Conservation (phyloP, 2,329 filamentous ascomycete genomes). For the Verticillium zaregamsianum region DNA sequence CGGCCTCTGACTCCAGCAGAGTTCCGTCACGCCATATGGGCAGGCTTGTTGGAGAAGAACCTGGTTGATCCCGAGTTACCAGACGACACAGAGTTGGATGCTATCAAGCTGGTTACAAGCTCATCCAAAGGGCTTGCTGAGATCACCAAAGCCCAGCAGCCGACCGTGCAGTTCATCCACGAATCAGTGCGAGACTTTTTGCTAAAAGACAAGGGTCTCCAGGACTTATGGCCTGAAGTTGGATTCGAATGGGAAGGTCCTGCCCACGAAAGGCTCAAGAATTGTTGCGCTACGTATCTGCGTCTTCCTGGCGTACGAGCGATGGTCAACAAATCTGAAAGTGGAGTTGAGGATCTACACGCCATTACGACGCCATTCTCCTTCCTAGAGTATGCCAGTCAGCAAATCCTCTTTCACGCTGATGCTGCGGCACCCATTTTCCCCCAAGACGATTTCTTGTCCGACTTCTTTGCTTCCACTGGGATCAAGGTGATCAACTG, state of each 20-base stretch:
- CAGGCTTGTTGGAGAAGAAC: constrained; percentile 9
- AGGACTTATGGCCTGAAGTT: constrained; percentile 22
- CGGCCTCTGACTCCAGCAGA: constrained; percentile 36
- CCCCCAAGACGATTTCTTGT: constrained; percentile 25
- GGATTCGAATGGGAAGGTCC: constrained; percentile 21
- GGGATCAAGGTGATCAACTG: constrained; percentile 27
- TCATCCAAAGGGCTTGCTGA: constrained; percentile 49
- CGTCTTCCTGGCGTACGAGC: constrained; percentile 7
- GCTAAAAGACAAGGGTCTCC: constrained; percentile 26
- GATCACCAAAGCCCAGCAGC: constrained; percentile 22
- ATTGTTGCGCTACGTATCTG: constrained; percentile 26
- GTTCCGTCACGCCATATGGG: constrained; percentile 38
- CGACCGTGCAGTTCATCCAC: constrained; percentile 48
- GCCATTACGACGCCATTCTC: constrained; percentile 23
- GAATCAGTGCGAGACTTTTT: constrained; percentile 47
- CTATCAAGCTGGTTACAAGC: constrained; percentile 29
- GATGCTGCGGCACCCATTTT: constrained; percentile 25
- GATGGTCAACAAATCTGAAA: not conserved
- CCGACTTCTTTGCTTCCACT: constrained; percentile 15
- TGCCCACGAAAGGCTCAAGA: constrained; percentile 29
- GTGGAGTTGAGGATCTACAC: fast-evolving
- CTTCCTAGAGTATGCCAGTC: constrained; percentile 41
- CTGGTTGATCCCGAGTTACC: not conserved
- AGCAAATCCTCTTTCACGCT: constrained; percentile 35
- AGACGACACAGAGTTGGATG: constrained; percentile 9